Percentiles rank a stretch among this genome's conserved stretches.
These are phyloP conservation scores for Linnemannia zychae DNA, from an alignment of 192 early-diverging fungal genomes.

Conservation along the genomic window DNA sequence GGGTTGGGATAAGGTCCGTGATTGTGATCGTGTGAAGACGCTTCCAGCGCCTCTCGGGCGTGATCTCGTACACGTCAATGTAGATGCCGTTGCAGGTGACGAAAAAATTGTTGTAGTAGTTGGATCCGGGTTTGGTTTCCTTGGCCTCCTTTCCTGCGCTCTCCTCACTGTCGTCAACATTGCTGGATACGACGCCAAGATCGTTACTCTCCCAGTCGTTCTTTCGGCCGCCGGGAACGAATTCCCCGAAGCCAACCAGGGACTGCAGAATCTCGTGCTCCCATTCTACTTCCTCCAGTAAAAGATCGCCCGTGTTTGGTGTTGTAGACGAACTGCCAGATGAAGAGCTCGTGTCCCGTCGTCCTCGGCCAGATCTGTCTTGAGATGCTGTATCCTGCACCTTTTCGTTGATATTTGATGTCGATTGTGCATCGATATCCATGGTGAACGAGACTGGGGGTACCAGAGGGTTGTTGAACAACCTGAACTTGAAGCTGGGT, in stretches of 20 bases:
- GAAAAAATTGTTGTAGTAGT: constrained; percentile 19
- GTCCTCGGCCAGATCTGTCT: background rate
- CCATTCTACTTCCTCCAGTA: constrained; percentile 13
- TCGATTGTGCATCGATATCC: constrained; percentile 16
- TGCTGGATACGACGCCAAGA: constrained; percentile 14
- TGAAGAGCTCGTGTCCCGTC: background rate
- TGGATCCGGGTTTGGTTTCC: background rate
- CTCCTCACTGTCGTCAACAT: background rate
- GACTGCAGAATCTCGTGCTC: constrained; percentile 13
- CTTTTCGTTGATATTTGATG: constrained; percentile 4
- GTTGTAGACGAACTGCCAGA: background rate
- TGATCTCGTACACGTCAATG: constrained; percentile 40
- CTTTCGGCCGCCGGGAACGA: constrained; percentile 35
- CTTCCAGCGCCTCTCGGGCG: constrained; percentile 37
- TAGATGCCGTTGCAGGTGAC: constrained; percentile 45
- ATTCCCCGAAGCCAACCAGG: constrained; percentile 38
- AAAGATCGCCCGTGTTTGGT: background rate
- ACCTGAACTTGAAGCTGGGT: constrained; percentile 33
- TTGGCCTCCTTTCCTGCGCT: constrained; percentile 8
- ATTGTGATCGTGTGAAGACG: constrained; percentile 40
- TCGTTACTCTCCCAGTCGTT: constrained; percentile 45
- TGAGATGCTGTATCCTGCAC: background rate
- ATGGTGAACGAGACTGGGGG: constrained; percentile 13
- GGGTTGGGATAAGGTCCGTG: constrained; percentile 38
- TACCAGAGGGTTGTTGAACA: constrained; percentile 47